Conservation (phyloP, 495 filamentous ascomycete genomes). For the Hyphodiscus hymeniophilus region DNA sequence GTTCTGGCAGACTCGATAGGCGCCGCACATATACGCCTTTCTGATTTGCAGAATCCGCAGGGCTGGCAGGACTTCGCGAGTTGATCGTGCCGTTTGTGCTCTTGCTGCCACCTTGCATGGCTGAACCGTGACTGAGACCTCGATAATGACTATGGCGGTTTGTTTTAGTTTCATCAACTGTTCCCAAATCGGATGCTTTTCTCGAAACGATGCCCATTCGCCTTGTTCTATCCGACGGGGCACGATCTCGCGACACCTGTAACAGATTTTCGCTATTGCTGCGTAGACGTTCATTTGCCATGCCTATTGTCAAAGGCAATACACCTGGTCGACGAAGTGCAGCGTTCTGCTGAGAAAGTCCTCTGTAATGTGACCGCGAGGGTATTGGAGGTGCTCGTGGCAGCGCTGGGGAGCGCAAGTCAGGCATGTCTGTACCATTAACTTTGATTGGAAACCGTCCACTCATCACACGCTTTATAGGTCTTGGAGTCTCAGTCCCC, state of each 20-base stretch:
- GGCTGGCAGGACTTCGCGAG: conserved; percentile 47
- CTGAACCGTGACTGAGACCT: conserved; percentile 72
- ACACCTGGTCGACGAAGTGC: conserved; percentile 58
- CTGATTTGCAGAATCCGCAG: conserved; percentile 44
- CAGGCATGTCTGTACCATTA: conserved; percentile 47
- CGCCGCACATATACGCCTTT: conserved; percentile 58
- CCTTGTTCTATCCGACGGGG: conserved; percentile 43
- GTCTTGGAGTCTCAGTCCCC: conserved; percentile 62
- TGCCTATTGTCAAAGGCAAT: conserved; percentile 58
- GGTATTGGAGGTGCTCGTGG: conserved; percentile 65
- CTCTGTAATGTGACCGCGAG: conserved; percentile 67
- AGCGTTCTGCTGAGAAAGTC: conserved; percentile 64
- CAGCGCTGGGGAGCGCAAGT: conserved; percentile 56
- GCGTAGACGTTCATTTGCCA: conserved; percentile 69
- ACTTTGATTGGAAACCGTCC: conserved; percentile 81
- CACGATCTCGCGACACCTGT: conserved; percentile 27
- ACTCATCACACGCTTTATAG: conserved; percentile 62
- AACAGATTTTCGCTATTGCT: conserved; percentile 85
- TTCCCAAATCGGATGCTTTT: conserved; percentile 64
- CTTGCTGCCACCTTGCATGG: conserved; percentile 49
- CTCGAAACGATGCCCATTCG: conserved; percentile 82
- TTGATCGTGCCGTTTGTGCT: conserved; percentile 32
- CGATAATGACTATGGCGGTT: conserved; percentile 75
- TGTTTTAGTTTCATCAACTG: conserved; percentile 62
- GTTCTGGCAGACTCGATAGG: conserved; percentile 77